Evolutionary conservation across 768 basidiomycete genomes (phyloP), one percentile per base, ranked within the genome.

Genomic region (Serendipita indica): DNA sequence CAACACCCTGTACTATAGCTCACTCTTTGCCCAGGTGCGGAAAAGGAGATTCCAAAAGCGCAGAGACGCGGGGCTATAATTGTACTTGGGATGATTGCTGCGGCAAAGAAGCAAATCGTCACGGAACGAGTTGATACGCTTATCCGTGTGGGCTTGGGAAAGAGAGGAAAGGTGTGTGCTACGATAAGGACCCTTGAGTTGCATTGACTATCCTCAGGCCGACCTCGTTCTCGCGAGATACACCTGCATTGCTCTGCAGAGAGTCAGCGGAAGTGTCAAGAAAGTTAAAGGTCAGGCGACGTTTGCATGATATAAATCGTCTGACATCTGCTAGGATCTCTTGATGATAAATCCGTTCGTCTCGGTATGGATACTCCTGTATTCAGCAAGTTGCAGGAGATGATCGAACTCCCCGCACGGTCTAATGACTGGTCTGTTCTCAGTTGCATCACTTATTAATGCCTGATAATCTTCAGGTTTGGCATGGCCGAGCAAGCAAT

Each of bases 11-110:
- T 22, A 12, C 7, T 16, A 57, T 39, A 37, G 35, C 20, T 46
- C 20, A 28, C 49, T 7, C 54, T 2, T 28, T 2, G 57, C 54
- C 2, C 60, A 96, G 93, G 86, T 65, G 82, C 83, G 7, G 77
- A 82, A 5, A 79, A 79, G 63, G 75, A 78, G 7, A 75, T 99
- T 33, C 90, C 90, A 0, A 81, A 81, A 61, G 76, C 77, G 34
- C 96, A 98, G 68, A 78, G 94, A n/a, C 79, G 90, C 39, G 96
- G 93, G 0, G 89, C 94, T 0, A 91, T 98, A 64, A 91, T 93
- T 66, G 84, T 97, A 57, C 76, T 99, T n/a, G 89, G 94, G 37
- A 98, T 99, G 94, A 74, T 98, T 25, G 94, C 92, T 2, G 70
- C 93, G 3, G 89, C 94, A 0, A 86, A 80, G 66, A 73, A 79